Percentiles rank a stretch among this genome's conserved stretches.
Conservation (phyloP, 306 rosid species). For the Vigna reflexopilosa region DNA sequence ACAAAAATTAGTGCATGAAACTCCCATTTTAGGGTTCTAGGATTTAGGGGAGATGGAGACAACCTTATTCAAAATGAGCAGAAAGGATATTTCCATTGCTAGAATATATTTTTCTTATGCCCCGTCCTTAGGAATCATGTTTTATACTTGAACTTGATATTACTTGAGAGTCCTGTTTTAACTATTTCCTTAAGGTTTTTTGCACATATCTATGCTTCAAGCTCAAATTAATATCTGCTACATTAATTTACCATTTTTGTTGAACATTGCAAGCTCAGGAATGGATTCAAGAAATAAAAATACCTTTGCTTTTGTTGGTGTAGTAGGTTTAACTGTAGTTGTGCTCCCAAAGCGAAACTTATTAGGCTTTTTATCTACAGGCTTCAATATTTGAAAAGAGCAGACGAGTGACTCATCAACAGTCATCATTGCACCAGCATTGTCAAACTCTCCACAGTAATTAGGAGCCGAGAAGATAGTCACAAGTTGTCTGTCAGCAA, state of each 20-base stretch:
- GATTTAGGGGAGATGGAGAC: no score
- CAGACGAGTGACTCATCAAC: slow-evolving; percentile 81
- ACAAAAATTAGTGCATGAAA: no score
- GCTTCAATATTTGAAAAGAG: slow-evolving; percentile 80
- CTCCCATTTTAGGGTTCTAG: no score
- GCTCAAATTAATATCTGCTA: not conserved
- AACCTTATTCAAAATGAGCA: no score
- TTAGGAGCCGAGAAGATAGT: slow-evolving; percentile 94
- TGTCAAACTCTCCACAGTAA: slow-evolving; percentile 93
- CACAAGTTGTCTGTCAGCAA: slow-evolving; percentile 76
- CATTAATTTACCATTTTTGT: not conserved
- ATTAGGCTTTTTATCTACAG: slow-evolving; percentile 64
- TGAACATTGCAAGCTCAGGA: not conserved
- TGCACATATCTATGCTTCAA: not conserved
- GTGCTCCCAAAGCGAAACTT: slow-evolving; percentile 60
- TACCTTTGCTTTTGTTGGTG: slow-evolving; percentile 63
- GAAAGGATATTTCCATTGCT: no score
- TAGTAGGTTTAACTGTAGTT: slow-evolving; percentile 43
- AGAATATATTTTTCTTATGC: no score
- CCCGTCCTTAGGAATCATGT: no score
- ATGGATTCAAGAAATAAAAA: slow-evolving; percentile 36
- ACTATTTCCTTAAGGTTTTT: not conserved
- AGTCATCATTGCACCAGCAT: slow-evolving; percentile 90
- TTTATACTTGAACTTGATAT: not conserved
- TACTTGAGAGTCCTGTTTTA: not conserved